These are phyloP conservation scores for Myriosclerotinia scirpicola DNA, from an alignment of 2,329 filamentous ascomycete species.

Conservation along the genomic window DNA sequence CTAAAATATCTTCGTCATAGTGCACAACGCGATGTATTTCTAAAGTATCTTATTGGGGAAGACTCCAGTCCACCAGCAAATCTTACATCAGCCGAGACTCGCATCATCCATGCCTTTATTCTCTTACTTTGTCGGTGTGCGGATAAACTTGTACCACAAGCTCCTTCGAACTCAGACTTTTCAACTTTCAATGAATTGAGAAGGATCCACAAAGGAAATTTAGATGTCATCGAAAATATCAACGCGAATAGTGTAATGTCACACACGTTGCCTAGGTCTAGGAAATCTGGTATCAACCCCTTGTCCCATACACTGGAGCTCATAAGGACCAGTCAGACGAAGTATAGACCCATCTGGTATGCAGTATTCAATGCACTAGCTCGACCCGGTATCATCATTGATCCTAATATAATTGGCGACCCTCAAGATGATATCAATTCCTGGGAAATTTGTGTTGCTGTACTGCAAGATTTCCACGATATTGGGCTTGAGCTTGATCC, in stretches of 20 bases:
- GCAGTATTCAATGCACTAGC: conserved; percentile 46
- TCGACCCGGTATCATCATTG: conserved; percentile 31
- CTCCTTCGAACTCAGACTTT: neutral
- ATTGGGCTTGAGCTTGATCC: conserved; percentile 37
- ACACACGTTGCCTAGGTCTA: conserved; percentile 8
- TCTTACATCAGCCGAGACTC: conserved; percentile 28
- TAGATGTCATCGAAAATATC: neutral
- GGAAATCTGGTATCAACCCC: conserved; percentile 19
- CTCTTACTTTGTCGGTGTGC: conserved; percentile 47
- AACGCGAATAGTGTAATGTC: conserved; percentile 8
- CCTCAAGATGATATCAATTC: conserved; percentile 34
- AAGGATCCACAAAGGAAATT: neutral
- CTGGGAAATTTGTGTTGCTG: conserved; percentile 33
- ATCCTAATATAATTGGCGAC: conserved; percentile 25
- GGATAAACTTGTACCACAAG: conserved; percentile 36
- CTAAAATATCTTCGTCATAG: conserved; percentile 53
- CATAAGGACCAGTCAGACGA: conserved; percentile 27
- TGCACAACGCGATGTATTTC: conserved; percentile 28
- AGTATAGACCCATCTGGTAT: conserved; percentile 45
- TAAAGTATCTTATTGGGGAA: conserved; percentile 28
- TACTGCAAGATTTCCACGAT: conserved; percentile 35
- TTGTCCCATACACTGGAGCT: conserved; percentile 30
- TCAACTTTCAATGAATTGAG: neutral
- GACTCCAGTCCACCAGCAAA: conserved; percentile 19
- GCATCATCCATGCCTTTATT: conserved; percentile 53